A percentile compares a stretch with the other conserved stretches of the same genome.
These are phyloP conservation scores for Apophysomyces variabilis DNA, from an alignment of 371 early-diverging fungal genomes.

Conservation along the genomic window DNA sequence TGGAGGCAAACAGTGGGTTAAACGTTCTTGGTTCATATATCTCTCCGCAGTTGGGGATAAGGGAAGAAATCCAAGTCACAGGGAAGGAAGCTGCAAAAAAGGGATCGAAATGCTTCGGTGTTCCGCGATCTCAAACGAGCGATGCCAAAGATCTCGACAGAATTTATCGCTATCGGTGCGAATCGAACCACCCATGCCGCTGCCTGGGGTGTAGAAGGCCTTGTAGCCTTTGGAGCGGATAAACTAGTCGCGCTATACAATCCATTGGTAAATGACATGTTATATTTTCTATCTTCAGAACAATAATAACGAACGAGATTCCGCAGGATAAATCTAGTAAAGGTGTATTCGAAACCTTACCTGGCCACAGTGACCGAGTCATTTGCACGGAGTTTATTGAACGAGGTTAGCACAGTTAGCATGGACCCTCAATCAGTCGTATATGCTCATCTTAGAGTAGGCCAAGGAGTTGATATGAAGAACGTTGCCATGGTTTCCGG, in stretches of 20 bases:
- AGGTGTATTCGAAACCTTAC: slow-evolving; percentile 71
- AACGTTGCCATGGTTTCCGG: slow-evolving; percentile 79
- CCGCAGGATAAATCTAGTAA: slow-evolving; percentile 53
- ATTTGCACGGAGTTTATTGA: slow-evolving; percentile 79
- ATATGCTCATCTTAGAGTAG: slow-evolving; percentile 24
- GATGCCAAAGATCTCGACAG: slow-evolving; percentile 50
- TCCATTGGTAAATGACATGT: slow-evolving; percentile 59
- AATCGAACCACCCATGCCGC: slow-evolving; percentile 72
- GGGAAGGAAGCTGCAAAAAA: neutral
- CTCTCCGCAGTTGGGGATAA: too few species aligned
- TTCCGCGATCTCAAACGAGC: neutral
- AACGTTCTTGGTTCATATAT: too few species aligned
- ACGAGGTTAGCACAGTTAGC: slow-evolving; percentile 41
- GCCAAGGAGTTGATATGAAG: slow-evolving; percentile 49
- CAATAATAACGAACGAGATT: neutral
- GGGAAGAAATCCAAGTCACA: neutral
- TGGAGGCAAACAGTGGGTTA: too few species aligned
- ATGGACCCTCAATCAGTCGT: neutral
- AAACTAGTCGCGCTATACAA: slow-evolving; percentile 74
- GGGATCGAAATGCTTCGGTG: too few species aligned
- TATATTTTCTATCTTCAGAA: neutral
- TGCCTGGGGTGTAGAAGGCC: slow-evolving; percentile 68
- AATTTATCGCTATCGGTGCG: slow-evolving; percentile 73
- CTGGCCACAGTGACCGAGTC: slow-evolving; percentile 82
- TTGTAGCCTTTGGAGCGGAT: slow-evolving; percentile 79